A percentile compares a stretch with the other conserved stretches of the same genome.
Conservation (phyloP, 345 rosid genomes). For the Melastoma malabathricum region DNA sequence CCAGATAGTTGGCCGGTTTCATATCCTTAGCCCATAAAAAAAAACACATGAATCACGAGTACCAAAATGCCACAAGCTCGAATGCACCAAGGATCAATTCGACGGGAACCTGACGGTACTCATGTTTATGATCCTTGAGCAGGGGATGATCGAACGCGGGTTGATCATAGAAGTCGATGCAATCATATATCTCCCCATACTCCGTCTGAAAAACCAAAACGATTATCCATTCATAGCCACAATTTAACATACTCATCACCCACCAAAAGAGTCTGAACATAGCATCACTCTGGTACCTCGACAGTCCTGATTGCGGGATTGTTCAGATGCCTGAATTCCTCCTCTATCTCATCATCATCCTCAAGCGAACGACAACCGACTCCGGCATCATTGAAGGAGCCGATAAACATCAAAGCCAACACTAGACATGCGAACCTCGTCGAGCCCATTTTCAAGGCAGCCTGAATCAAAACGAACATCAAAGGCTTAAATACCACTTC, state of each 20-base stretch:
- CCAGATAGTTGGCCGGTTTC: constrained; percentile 9
- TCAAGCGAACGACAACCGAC: constrained; percentile 4
- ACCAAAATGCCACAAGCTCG: too few species aligned
- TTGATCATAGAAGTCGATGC: constrained; percentile 8
- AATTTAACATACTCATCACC: background rate
- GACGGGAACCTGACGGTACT: background rate
- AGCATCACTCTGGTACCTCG: background rate
- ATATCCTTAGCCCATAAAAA: constrained; percentile 2
- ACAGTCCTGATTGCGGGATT: constrained; percentile 11
- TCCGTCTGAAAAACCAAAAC: background rate
- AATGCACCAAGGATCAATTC: background rate
- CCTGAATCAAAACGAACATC: background rate
- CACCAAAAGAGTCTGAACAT: background rate
- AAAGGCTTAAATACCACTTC: too few species aligned
- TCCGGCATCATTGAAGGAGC: background rate
- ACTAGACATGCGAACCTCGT: background rate
- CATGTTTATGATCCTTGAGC: constrained; percentile 1
- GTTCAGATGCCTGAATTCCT: constrained; percentile 12
- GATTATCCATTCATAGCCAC: background rate
- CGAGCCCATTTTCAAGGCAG: background rate
- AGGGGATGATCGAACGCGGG: constrained; percentile 10
- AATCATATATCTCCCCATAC: constrained; percentile 8
- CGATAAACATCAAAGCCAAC: background rate
- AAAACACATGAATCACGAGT: too few species aligned
- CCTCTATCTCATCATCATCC: constrained; percentile 16